Evolutionary conservation across 495 filamentous ascomycete genomes (phyloP).

Genomic region (Neurospora sp.): DNA sequence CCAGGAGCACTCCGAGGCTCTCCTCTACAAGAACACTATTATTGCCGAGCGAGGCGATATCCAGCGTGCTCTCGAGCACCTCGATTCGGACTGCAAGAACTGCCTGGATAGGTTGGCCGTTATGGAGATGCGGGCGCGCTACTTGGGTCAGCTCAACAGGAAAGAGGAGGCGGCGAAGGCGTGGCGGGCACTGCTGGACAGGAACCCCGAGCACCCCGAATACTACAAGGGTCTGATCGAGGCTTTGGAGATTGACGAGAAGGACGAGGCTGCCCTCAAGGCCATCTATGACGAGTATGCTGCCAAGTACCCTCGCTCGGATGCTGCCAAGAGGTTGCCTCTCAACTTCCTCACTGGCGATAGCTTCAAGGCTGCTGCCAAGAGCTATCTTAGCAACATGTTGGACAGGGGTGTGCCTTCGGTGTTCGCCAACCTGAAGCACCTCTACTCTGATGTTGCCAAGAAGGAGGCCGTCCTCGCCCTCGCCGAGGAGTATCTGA

Average conservation of each 20-base stretch:
- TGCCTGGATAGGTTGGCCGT: conserved; percentile 80
- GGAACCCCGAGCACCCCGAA: conserved; percentile 76
- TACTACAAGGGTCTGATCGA: conserved; percentile 75
- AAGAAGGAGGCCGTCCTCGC: conserved; percentile 69
- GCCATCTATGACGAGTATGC: conserved; percentile 74
- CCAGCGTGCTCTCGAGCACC: conserved; percentile 73
- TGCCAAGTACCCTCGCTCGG: conserved; percentile 66
- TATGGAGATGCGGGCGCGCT: conserved; percentile 79
- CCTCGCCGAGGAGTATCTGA: conserved; percentile 69
- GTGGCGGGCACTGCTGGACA: conserved; percentile 67
- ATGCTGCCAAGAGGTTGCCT: conserved; percentile 78
- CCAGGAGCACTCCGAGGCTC: conserved; percentile 86
- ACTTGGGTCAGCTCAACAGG: conserved; percentile 65
- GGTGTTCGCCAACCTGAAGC: conserved; percentile 90
- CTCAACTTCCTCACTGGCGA: conserved; percentile 83
- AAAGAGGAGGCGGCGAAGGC: conserved; percentile 76
- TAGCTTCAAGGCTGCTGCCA: conserved; percentile 68
- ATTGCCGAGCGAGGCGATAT: conserved; percentile 80
- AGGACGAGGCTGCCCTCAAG: conserved; percentile 51
- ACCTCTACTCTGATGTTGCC: conserved; percentile 63
- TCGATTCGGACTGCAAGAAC: conserved; percentile 64
- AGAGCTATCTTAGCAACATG: conserved; percentile 75
- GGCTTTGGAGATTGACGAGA: conserved; percentile 51
- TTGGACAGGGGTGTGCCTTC: conserved; percentile 94
- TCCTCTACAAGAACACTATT: conserved; percentile 90